Evolutionary conservation across 768 basidiomycete species (phyloP).

Genomic region (Boletus fagicola): DNA sequence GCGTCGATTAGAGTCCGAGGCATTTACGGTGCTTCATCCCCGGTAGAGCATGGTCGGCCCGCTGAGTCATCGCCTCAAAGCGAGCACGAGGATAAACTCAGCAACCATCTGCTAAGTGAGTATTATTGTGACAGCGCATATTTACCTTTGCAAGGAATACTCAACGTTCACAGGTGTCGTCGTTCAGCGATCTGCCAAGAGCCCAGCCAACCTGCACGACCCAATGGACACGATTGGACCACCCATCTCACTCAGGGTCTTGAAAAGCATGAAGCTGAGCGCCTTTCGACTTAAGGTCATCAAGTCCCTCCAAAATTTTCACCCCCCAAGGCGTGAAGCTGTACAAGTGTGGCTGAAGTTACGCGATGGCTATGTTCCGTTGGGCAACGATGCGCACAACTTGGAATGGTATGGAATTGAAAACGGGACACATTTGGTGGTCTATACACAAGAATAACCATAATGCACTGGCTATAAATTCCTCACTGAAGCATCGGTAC

Average conservation of each 20-base stretch:
- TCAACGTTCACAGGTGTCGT: slow-evolving; percentile 30
- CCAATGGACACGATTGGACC: slow-evolving; percentile 19
- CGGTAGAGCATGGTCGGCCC: slow-evolving; percentile 58
- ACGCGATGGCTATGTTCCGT: slow-evolving; percentile 46
- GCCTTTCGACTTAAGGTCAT: slow-evolving; percentile 62
- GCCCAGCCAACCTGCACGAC: slow-evolving; percentile 22
- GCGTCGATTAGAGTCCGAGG: neutral
- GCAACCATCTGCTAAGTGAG: slow-evolving; percentile 61
- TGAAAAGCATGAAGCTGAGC: slow-evolving; percentile 68
- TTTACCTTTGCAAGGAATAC: slow-evolving; percentile 1
- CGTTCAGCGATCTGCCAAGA: slow-evolving; percentile 24
- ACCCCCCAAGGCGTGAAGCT: slow-evolving; percentile 28
- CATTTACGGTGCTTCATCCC: neutral
- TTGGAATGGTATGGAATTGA: slow-evolving; percentile 76
- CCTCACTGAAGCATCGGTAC: neutral
- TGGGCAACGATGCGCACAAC: slow-evolving; percentile 52
- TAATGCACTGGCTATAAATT: neutral
- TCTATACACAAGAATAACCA: slow-evolving; percentile 22
- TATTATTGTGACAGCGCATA: neutral
- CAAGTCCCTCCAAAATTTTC: slow-evolving; percentile 43
- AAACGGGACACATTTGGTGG: slow-evolving; percentile 40
- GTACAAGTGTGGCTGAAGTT: slow-evolving; percentile 57
- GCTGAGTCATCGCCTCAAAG: slow-evolving; percentile 34
- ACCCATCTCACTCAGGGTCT: slow-evolving; percentile 44
- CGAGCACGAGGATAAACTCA: slow-evolving; percentile 49